Evolutionary conservation across 805 yeast genomes (phyloP).

Genomic region (Blastobotrys americana): DNA sequence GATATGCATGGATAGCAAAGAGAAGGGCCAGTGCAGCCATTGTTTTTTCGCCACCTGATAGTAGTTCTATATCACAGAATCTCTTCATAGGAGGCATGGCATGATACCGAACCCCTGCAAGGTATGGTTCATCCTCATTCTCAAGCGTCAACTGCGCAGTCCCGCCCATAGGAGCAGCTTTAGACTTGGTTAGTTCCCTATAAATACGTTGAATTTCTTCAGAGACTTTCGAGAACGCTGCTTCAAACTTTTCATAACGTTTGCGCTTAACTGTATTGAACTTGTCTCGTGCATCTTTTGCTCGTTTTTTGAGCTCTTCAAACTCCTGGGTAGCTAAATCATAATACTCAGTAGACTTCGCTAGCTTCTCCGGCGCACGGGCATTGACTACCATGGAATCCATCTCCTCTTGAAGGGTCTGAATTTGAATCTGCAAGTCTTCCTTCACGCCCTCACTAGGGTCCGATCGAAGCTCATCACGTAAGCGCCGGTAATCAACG

Average conservation of each 20-base stretch:
- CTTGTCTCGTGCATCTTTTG: constrained; percentile 44
- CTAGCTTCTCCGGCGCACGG: constrained; percentile 69
- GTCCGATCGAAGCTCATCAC: constrained; percentile 29
- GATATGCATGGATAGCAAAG: constrained; percentile 84
- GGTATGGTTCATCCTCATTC: constrained; percentile 84
- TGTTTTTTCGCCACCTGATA: constrained; percentile 96
- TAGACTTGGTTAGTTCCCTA: constrained; percentile 73
- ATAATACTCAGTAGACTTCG: constrained; percentile 56
- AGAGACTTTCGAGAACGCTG: constrained; percentile 72
- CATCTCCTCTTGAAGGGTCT: constrained; percentile 23
- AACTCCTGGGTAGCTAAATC: constrained; percentile 60
- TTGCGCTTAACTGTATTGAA: constrained; percentile 53
- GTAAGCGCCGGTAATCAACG: constrained; percentile 28
- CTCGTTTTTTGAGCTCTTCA: constrained; percentile 51
- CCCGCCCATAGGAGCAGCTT: constrained; percentile 75
- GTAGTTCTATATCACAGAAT: constrained; percentile 82
- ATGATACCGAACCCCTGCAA: constrained; percentile 76
- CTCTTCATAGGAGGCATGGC: constrained; percentile 96
- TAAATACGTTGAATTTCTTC: constrained; percentile 66
- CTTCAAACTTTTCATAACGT: constrained; percentile 58
- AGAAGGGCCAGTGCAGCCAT: constrained; percentile 91
- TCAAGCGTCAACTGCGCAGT: constrained; percentile 85
- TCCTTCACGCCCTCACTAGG: constrained; percentile 19
- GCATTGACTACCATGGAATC: constrained; percentile 64
- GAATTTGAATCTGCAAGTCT: constrained; percentile 24